These are phyloP conservation scores for Trichoderma aggressivum DNA, from an alignment of 2,329 filamentous ascomycete species.

Conservation along the genomic window DNA sequence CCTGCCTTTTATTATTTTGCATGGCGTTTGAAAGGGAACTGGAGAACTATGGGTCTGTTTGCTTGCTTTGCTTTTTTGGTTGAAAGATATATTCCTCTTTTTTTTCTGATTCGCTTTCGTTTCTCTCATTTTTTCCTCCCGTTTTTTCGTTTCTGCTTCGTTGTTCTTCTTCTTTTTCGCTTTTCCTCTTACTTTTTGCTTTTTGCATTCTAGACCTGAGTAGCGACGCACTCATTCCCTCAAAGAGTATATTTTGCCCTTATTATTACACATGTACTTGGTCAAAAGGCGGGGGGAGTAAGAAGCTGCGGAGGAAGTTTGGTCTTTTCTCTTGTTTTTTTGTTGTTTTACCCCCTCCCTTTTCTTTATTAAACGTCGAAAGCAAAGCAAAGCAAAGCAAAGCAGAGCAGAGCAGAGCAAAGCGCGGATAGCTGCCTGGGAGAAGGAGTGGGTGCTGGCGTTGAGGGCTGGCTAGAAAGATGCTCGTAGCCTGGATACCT, in stretches of 20 bases:
- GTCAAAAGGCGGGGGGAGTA: neutral
- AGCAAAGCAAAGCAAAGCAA: neutral
- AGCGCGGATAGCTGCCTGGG: neutral
- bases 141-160: slow-evolving; percentile 22
- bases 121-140: slow-evolving; percentile 22
- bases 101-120: slow-evolving; percentile 20
- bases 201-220: slow-evolving; percentile 30
- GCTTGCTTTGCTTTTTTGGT: slow-evolving; percentile 22
- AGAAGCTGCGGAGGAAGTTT: neutral
- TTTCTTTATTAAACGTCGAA: neutral
- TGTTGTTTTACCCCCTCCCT: neutral
- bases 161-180: slow-evolving; percentile 23
- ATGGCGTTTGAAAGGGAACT: slow-evolving; percentile 32
- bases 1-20: slow-evolving; percentile 27
- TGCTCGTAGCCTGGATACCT: slow-evolving; percentile 21
- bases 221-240: slow-evolving; percentile 29
- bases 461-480: slow-evolving; percentile 17
- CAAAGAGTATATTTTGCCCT: slow-evolving; percentile 22
- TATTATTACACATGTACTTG: slow-evolving; percentile 6
- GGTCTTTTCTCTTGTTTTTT: slow-evolving; percentile 2
- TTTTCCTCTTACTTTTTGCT: slow-evolving; percentile 18
- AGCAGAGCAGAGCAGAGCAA: neutral
- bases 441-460: neutral
- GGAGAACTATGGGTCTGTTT: slow-evolving; percentile 23
- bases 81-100: slow-evolving; percentile 23